Evolutionary conservation across 73 alveolate genomes (phyloP).

Genomic region (Paramecium sexaurelia): DNA sequence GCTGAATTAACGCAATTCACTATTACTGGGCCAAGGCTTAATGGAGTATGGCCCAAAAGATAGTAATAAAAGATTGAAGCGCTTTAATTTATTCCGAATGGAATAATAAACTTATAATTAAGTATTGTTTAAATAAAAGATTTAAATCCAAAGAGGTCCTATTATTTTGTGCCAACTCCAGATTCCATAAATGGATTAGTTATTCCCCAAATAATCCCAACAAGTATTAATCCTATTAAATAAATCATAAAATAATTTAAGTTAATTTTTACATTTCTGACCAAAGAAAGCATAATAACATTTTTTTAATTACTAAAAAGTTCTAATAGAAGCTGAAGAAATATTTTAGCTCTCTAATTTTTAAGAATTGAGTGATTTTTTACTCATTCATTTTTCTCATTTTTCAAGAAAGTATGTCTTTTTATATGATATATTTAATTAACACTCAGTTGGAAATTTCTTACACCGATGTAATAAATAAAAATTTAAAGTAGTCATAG

Average conservation of each 20-base stretch:
- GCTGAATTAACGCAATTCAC: slow-evolving; percentile 68
- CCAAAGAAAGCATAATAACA: too few relatives aligned
- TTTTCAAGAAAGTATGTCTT: too few relatives aligned
- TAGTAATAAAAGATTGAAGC: slow-evolving; percentile 71
- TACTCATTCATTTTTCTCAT: too few relatives aligned
- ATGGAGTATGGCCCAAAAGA: slow-evolving; percentile 70
- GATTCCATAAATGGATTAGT: slow-evolving; percentile 78
- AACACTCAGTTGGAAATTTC: too few relatives aligned
- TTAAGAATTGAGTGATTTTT: too few relatives aligned
- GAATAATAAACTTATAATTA: slow-evolving; percentile 70
- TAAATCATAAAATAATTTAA: not conserved
- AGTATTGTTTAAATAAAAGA: slow-evolving; percentile 63
- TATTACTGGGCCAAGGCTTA: slow-evolving; percentile 64
- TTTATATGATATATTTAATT: too few relatives aligned
- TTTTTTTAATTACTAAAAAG: too few relatives aligned
- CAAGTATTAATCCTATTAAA: slow-evolving; percentile 58
- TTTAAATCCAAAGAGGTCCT: slow-evolving; percentile 54
- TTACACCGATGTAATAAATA: too few relatives aligned
- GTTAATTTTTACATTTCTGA: too few relatives aligned
- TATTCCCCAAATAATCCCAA: slow-evolving; percentile 79
- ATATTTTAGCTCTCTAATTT: too few relatives aligned
- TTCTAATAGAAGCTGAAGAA: too few relatives aligned
- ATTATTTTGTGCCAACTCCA: slow-evolving; percentile 67
- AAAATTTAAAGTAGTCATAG: too few relatives aligned
- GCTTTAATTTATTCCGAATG: slow-evolving; percentile 71